phyloP scores from a whole-genome alignment of 179 eudicot genomes.

The Vitellaria paradoxa region DNA sequence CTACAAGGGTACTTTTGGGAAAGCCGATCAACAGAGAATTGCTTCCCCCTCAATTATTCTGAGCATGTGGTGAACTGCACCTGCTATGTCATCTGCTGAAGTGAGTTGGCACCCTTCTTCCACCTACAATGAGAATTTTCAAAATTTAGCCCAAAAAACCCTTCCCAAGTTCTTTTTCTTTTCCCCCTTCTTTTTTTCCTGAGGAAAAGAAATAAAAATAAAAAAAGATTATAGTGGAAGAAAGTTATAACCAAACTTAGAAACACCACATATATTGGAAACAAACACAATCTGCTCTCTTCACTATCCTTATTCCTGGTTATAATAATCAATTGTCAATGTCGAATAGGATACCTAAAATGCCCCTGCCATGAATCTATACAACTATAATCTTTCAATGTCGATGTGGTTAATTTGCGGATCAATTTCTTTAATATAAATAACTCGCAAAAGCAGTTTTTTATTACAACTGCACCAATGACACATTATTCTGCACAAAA shows the following conservation, averaged over 20 bases:
- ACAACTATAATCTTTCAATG: too few species aligned
- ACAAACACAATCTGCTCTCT: slow-evolving; percentile 12
- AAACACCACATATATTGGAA: slow-evolving; percentile 26
- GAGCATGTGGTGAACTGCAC: slow-evolving; percentile 84
- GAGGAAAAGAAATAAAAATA: too few species aligned
- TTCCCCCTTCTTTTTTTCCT: neutral
- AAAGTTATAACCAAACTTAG: slow-evolving; percentile 13
- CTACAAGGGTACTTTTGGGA: slow-evolving; percentile 14
- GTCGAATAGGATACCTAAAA: too few species aligned
- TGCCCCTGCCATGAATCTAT: too few species aligned
- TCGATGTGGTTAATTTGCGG: too few species aligned
- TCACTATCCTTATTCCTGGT: slow-evolving; percentile 6
- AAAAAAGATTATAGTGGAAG: neutral
- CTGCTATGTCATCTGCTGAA: slow-evolving; percentile 80
- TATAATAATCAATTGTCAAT: neutral
- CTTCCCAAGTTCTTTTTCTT: too few species aligned
- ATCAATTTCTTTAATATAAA: too few species aligned
- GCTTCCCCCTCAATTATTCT: slow-evolving; percentile 72
- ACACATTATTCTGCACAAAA: too few species aligned
- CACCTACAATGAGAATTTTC: slow-evolving; percentile 50
- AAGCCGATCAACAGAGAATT: slow-evolving; percentile 10
- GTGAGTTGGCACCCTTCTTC: slow-evolving; percentile 88
- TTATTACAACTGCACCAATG: too few species aligned
- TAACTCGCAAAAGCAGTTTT: too few species aligned
- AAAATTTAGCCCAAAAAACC: slow-evolving; percentile 4